Percentiles rank a stretch among this genome's conserved stretches.
phyloP scores from a whole-genome alignment of 768 basidiomycete genomes.

The Lentinus tigrinus region DNA sequence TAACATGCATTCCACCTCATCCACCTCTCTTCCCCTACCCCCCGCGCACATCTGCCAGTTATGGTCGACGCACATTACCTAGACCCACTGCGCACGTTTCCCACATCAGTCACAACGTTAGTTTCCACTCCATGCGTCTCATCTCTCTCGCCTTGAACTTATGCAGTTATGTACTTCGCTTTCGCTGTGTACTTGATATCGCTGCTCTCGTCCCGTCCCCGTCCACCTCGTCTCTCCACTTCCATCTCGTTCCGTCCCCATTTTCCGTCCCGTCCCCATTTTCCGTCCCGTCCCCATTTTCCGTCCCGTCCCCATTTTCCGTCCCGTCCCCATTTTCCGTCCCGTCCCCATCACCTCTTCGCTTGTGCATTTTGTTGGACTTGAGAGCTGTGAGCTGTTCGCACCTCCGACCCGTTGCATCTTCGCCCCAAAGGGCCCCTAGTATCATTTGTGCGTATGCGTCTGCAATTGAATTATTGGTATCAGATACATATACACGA shows the following conservation, averaged over 20 bases:
- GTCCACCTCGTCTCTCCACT: background rate
- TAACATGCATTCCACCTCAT: constrained; percentile 1
- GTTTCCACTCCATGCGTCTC: constrained; percentile 6
- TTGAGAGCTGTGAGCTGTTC: too few relatives aligned
- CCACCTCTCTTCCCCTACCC: background rate
- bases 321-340: too few relatives aligned
- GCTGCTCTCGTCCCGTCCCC: constrained; percentile 8
- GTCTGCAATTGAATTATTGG: background rate
- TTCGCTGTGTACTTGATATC: constrained; percentile 22
- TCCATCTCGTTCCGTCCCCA: background rate
- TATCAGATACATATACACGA: constrained; percentile 14
- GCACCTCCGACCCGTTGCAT: background rate
- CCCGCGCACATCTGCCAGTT: background rate
- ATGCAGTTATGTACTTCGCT: constrained; percentile 24
- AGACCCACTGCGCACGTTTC: background rate
- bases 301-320: background rate
- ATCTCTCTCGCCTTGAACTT: constrained; percentile 17
- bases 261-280: background rate
- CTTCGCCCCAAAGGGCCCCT: background rate
- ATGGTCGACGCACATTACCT: background rate
- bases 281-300: background rate
- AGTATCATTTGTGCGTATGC: background rate
- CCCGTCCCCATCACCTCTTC: background rate
- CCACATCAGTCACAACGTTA: background rate
- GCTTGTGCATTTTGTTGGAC: too few relatives aligned